Evolutionary conservation across 139 green algal genomes (phyloP).

Genomic region (Raphidocelis subcapitata): DNA sequence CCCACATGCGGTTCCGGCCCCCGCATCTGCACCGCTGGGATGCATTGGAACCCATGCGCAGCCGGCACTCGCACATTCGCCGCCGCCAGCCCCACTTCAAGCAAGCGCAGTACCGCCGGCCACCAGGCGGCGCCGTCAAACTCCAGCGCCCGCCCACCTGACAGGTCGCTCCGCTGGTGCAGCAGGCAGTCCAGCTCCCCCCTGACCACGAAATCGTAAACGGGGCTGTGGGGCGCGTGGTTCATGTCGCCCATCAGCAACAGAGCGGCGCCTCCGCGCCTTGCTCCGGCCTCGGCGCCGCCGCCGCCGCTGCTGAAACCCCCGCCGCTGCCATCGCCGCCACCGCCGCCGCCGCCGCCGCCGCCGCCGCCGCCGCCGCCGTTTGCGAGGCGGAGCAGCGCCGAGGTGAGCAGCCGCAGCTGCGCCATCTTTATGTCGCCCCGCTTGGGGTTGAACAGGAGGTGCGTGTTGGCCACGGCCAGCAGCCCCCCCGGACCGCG

Average conservation of each 20-base stretch:
- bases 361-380: not conserved
- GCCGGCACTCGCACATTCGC: too few relatives aligned
- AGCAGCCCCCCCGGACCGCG: not conserved
- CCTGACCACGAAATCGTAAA: constrained; percentile 16
- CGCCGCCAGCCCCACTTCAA: too few relatives aligned
- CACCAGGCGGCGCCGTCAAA: too few relatives aligned
- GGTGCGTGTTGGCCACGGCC: constrained; percentile 82
- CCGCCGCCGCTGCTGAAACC: not conserved
- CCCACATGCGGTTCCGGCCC: too few relatives aligned
- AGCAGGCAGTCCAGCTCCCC: constrained; percentile 24
- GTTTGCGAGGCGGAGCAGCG: constrained; percentile 2
- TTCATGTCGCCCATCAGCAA: constrained; percentile 19
- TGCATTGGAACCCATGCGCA: too few relatives aligned
- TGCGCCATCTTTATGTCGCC: constrained; percentile 78
- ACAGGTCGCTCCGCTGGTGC: constrained; percentile 11
- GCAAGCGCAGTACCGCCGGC: too few relatives aligned
- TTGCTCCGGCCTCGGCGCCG: too few relatives aligned
- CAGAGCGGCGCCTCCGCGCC: not conserved
- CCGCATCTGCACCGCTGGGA: too few relatives aligned
- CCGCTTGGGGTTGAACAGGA: constrained; percentile 92
- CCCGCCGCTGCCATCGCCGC: not conserved
- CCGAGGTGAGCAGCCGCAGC: constrained; percentile 30
- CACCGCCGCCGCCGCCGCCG: not conserved
- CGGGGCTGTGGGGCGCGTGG: constrained; percentile 3
- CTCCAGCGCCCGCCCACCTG: constrained; percentile 1